These are phyloP conservation scores for Cladobotryum mycophilum DNA, from an alignment of 2,329 filamentous ascomycete species.

Conservation along the genomic window DNA sequence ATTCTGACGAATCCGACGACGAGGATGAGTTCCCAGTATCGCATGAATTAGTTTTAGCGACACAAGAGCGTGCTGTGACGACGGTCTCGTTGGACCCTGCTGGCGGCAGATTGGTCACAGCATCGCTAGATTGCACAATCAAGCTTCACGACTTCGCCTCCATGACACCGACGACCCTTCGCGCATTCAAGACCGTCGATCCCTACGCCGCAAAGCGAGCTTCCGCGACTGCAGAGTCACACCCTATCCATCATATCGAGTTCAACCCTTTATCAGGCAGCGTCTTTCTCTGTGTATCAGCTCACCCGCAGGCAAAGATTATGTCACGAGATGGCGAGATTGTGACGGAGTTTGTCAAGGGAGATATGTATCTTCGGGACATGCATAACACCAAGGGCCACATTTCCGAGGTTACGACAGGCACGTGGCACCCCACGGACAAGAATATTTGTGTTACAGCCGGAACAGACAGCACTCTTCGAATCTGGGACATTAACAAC, in stretches of 20 bases:
- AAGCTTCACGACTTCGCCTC: slow-evolving; percentile 94
- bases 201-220: slow-evolving; percentile 69
- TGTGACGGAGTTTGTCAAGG: slow-evolving; percentile 85
- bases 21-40: slow-evolving; percentile 88
- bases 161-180: slow-evolving; percentile 90
- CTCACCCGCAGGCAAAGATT: slow-evolving; percentile 84
- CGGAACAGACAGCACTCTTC: slow-evolving; percentile 87
- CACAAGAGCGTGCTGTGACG: slow-evolving; percentile 83
- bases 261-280: slow-evolving; percentile 80
- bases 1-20: slow-evolving; percentile 57
- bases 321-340: slow-evolving; percentile 83
- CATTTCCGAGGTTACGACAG: slow-evolving; percentile 82
- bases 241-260: slow-evolving; percentile 77
- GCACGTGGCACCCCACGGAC: slow-evolving; percentile 85
- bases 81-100: slow-evolving; percentile 78
- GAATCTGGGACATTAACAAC: slow-evolving; percentile 96
- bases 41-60: slow-evolving; percentile 88
- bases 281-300: slow-evolving; percentile 79
- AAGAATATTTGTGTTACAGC: slow-evolving; percentile 82
- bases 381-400: slow-evolving; percentile 98
- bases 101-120: slow-evolving; percentile 80
- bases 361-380: slow-evolving; percentile 95
- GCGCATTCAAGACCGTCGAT: slow-evolving; percentile 88
- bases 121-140: slow-evolving; percentile 81
- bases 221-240: slow-evolving; percentile 68